These are phyloP conservation scores for Neofusicoccum sp. DNA, from an alignment of 2,329 filamentous ascomycete genomes.

Conservation along the genomic window DNA sequence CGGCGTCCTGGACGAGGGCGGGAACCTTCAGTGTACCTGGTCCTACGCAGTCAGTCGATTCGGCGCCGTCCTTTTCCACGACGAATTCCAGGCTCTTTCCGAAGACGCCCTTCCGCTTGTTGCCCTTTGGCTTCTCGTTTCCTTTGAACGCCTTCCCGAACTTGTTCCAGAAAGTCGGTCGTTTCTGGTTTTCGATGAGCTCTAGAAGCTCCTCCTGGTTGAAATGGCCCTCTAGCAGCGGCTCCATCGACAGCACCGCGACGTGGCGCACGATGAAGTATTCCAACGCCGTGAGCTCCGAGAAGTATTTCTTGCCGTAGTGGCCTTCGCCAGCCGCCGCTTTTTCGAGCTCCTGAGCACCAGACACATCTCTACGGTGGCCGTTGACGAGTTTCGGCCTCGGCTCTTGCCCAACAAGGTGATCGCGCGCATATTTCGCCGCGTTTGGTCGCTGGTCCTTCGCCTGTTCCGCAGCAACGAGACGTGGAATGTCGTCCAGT, in stretches of 20 bases:
- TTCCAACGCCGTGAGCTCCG: constrained; percentile 88
- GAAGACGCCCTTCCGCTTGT: constrained; percentile 93
- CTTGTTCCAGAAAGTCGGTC: constrained; percentile 96
- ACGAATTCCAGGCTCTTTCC: constrained; percentile 84
- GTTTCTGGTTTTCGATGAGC: constrained; percentile 81
- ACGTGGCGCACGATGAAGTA: constrained; percentile 97
- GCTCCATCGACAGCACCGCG: constrained; percentile 91
- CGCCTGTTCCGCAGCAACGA: constrained; percentile 93
- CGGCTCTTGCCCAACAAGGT: constrained; percentile 64
- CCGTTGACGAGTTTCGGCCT: constrained; percentile 67
- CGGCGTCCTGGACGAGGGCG: constrained; percentile 89
- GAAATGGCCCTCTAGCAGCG: constrained; percentile 84
- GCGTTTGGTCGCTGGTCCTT: constrained; percentile 82
- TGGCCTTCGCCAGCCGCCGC: constrained; percentile 46
- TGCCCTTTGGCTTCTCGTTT: constrained; percentile 65
- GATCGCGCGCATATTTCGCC: constrained; percentile 71
- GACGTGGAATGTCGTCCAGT: constrained; percentile 91
- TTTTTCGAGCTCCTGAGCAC: constrained; percentile 50
- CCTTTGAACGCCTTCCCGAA: constrained; percentile 81
- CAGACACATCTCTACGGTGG: constrained; percentile 65
- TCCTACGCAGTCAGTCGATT: constrained; percentile 96
- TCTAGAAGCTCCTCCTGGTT: constrained; percentile 89
- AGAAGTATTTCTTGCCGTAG: constrained; percentile 81
- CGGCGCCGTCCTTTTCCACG: constrained; percentile 88
- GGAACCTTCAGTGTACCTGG: constrained; percentile 88